Evolutionary conservation across 2,329 filamentous ascomycete species (phyloP).

Genomic region (Alternaria panax): DNA sequence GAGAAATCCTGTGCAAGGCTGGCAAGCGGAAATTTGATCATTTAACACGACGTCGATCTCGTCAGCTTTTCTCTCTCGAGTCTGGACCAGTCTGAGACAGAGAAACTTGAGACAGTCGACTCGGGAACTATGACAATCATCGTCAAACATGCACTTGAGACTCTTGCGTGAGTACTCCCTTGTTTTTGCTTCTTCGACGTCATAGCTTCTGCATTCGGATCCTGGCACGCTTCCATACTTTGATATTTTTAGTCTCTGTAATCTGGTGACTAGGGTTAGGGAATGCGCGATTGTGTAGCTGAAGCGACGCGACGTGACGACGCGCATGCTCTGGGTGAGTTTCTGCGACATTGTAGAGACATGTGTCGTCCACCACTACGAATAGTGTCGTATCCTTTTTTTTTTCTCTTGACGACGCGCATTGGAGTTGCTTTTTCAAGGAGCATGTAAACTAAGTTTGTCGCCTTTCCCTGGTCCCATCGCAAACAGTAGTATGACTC

Average conservation of each 20-base stretch:
- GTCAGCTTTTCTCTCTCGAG: not conserved
- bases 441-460: too few species aligned
- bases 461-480: too few species aligned
- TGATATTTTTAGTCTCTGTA: not conserved
- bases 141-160: not conserved
- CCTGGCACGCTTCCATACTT: not conserved
- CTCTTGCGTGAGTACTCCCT: not conserved
- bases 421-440: not conserved
- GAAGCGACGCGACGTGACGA: not conserved
- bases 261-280: not conserved
- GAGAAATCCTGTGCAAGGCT: not conserved
- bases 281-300: not conserved
- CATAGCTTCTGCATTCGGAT: not conserved
- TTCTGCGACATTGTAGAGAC: not conserved
- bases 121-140: not conserved
- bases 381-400: too few species aligned
- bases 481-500: too few species aligned
- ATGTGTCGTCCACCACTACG: too few species aligned
- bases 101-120: not conserved
- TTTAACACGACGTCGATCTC: not conserved
- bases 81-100: conserved; percentile 1
- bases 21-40: conserved; percentile 1
- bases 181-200: conserved; percentile 8
- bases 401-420: not conserved
- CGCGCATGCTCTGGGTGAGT: not conserved